Evolutionary conservation across 495 filamentous ascomycete species (phyloP).

Genomic region (Neurospora sp.): DNA sequence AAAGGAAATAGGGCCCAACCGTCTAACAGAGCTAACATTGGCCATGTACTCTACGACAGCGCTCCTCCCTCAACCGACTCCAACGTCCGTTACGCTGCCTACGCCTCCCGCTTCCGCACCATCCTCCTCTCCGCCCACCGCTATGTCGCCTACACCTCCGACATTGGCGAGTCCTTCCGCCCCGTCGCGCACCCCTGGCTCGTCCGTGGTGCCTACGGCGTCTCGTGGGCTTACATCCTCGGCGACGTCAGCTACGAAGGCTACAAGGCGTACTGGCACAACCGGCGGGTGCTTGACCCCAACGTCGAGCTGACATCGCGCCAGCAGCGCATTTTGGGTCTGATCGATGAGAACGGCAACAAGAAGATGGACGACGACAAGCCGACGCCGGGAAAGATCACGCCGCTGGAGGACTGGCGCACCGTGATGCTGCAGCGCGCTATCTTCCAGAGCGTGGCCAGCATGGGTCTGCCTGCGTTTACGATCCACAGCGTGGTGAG

Average conservation of each 20-base stretch:
- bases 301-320: conserved; percentile 30
- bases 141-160: conserved; percentile 95
- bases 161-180: conserved; percentile 94
- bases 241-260: conserved; percentile 91
- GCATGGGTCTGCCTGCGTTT: conserved; percentile 89
- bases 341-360: conserved; percentile 11
- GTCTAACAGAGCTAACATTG: neutral
- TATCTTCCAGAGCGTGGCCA: conserved; percentile 80
- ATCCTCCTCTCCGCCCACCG: conserved; percentile 85
- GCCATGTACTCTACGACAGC: conserved; percentile 33
- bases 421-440: conserved; percentile 85
- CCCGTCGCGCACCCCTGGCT: conserved; percentile 80
- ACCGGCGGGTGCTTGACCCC: conserved; percentile 52
- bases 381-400: conserved; percentile 41
- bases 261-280: conserved; percentile 85
- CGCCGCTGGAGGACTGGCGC: conserved; percentile 79
- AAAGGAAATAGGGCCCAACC: neutral
- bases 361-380: conserved; percentile 2
- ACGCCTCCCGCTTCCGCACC: conserved; percentile 76
- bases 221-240: conserved; percentile 85
- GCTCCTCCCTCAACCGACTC: conserved; percentile 73
- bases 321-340: conserved; percentile 26
- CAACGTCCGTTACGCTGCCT: conserved; percentile 82
- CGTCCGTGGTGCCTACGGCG: conserved; percentile 72
- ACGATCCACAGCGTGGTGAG: conserved; percentile 88